Percentiles rank a stretch among this genome's conserved stretches.
Conservation (phyloP, 306 rosid genomes). For the Rosa persica region DNA sequence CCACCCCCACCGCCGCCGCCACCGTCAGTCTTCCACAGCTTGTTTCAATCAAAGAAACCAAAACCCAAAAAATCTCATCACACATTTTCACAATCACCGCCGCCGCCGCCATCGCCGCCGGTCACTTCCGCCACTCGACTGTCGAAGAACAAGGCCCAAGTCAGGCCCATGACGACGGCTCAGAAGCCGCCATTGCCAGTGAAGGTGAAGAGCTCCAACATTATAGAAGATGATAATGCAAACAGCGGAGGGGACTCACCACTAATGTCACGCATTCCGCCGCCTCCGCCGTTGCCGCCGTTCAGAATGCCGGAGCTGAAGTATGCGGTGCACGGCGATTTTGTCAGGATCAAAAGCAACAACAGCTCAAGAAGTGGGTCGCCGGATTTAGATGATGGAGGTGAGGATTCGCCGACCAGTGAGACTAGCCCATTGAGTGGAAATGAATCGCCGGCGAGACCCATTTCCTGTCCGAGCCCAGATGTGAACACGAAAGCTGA, state of each 20-base stretch:
- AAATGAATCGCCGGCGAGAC: slow-evolving; percentile 25
- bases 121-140: not conserved
- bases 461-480: slow-evolving; percentile 63
- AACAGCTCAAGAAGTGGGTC: slow-evolving; percentile 55
- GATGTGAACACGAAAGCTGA: slow-evolving; percentile 80
- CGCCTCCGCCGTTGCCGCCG: slow-evolving; percentile 71
- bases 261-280: slow-evolving; percentile 43
- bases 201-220: slow-evolving; percentile 25
- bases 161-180: slow-evolving; percentile 23
- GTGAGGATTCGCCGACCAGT: slow-evolving; percentile 37
- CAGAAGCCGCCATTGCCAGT: slow-evolving; percentile 28
- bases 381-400: slow-evolving; percentile 55
- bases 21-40: slow-evolving; percentile 47
- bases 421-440: slow-evolving; percentile 22
- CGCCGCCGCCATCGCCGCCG: slow-evolving; percentile 6
- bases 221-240: slow-evolving; percentile 28
- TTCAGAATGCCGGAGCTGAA: slow-evolving; percentile 55
- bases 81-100: slow-evolving; percentile 20
- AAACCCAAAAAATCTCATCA: slow-evolving; percentile 39
- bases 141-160: slow-evolving; percentile 37
- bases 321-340: slow-evolving; percentile 64
- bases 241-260: slow-evolving; percentile 56
- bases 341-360: slow-evolving; percentile 62
- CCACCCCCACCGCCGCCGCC: slow-evolving; percentile 36
- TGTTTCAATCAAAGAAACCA: slow-evolving; percentile 53